These are phyloP conservation scores for Moricandia arvensis DNA, from an alignment of 345 rosid genomes.

Conservation along the genomic window DNA sequence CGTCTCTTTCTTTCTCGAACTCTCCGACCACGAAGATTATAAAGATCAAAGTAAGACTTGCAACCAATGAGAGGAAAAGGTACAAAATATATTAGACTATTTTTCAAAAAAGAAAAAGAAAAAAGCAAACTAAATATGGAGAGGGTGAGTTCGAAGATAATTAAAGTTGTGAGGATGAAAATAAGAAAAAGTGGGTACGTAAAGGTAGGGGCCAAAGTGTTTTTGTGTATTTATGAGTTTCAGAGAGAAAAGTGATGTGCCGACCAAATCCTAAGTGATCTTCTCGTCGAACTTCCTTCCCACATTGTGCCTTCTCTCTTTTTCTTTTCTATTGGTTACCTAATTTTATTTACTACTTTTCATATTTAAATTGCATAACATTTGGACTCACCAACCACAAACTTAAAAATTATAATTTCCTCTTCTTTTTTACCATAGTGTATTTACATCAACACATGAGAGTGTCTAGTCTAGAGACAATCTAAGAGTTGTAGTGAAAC, in stretches of 20 bases:
- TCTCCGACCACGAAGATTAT: conserved; percentile 13
- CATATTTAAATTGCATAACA: conserved; percentile 6
- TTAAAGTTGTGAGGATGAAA: conserved; percentile 20
- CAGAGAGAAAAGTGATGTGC: conserved; percentile 26
- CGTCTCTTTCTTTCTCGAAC: conserved; percentile 11
- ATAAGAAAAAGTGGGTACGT: conserved; percentile 14
- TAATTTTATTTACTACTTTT: background rate
- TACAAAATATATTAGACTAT: background rate
- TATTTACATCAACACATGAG: conserved; percentile 6
- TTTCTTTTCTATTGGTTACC: background rate
- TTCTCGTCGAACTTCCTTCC: conserved; percentile 35
- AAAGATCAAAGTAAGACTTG: conserved; percentile 21
- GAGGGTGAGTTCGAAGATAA: conserved; percentile 31
- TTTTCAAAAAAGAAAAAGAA: background rate
- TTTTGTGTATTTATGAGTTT: conserved; percentile 21
- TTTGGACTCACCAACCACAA: conserved; percentile 4
- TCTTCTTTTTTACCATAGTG: background rate
- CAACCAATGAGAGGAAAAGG: background rate
- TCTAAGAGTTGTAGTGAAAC: background rate
- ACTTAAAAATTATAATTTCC: background rate
- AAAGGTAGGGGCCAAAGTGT: conserved; percentile 35
- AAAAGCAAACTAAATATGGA: conserved; percentile 26
- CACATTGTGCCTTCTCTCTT: conserved; percentile 32
- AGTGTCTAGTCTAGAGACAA: conserved; percentile 1
- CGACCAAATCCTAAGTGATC: conserved; percentile 40